Evolutionary conservation across 2,329 filamentous ascomycete genomes (phyloP).

Genomic region (Calonectria pseudoturangicola): DNA sequence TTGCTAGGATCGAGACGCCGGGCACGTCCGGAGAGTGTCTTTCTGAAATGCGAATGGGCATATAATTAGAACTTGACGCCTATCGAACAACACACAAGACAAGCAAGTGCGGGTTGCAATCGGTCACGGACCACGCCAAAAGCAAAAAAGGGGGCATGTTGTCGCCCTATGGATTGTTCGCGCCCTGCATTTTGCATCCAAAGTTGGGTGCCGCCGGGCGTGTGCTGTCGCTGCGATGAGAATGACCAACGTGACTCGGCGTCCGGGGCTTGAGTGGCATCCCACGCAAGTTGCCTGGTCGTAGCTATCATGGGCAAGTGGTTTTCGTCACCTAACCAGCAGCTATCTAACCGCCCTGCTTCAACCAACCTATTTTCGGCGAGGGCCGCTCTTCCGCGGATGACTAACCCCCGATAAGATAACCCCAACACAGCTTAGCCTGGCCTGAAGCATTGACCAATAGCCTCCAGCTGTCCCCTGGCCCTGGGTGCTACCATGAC

Average conservation of each 20-base stretch:
- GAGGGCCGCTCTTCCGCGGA: neutral
- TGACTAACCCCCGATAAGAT: constrained; percentile 33
- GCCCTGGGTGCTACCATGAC: constrained; percentile 11
- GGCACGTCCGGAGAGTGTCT: constrained; percentile 13
- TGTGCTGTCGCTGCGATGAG: constrained; percentile 30
- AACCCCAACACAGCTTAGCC: constrained; percentile 3
- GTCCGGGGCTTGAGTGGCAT: constrained; percentile 27
- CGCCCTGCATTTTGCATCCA: constrained; percentile 28
- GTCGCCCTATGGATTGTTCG: constrained; percentile 33
- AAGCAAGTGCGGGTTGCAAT: neutral
- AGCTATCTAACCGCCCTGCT: constrained; percentile 20
- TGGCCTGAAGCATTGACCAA: constrained; percentile 38
- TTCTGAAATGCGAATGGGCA: constrained; percentile 19
- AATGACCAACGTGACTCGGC: constrained; percentile 29
- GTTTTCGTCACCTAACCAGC: neutral
- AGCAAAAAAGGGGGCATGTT: constrained; percentile 21
- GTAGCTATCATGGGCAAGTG: neutral
- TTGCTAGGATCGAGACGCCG: constrained; percentile 20
- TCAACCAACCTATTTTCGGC: neutral
- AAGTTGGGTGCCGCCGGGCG: constrained; percentile 11
- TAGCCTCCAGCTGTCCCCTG: constrained; percentile 21
- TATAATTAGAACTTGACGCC: constrained; percentile 36
- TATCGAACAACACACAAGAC: constrained; percentile 29
- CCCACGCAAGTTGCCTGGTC: constrained; percentile 17
- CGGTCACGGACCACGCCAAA: constrained; percentile 33